These are phyloP conservation scores for Cryptococcus amylolentus DNA, from an alignment of 1,284 basidiomycete species.

Conservation along the genomic window DNA sequence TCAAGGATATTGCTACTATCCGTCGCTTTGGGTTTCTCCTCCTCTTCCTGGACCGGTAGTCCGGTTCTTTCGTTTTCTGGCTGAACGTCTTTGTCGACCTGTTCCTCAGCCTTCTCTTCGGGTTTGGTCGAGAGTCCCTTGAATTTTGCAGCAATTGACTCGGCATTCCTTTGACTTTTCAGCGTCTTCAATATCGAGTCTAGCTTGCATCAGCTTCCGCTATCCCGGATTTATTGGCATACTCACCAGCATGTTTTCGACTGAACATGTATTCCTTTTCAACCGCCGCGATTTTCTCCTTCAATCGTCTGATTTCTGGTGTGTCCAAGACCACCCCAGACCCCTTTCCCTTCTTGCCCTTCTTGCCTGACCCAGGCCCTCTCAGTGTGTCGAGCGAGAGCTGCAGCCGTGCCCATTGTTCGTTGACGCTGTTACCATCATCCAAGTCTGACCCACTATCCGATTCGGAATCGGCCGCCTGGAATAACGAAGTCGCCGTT, in stretches of 20 bases:
- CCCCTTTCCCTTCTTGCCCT: conserved; percentile 43
- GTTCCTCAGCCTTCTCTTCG: no score
- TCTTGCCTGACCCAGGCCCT: conserved; percentile 16
- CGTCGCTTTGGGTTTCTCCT: neutral
- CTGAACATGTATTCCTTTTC: conserved; percentile 73
- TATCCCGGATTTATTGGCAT: no score
- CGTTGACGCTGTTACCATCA: conserved; percentile 54
- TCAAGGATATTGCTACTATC: conserved; percentile 1
- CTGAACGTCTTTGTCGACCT: neutral
- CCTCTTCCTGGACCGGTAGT: neutral
- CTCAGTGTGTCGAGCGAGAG: conserved; percentile 48
- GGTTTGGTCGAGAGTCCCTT: conserved; percentile 43
- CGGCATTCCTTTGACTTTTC: conserved; percentile 57
- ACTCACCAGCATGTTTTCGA: conserved; percentile 58
- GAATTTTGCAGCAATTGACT: conserved; percentile 58
- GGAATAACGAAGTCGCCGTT: conserved; percentile 23
- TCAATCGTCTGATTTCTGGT: conserved; percentile 54
- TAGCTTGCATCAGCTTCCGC: conserved; percentile 23
- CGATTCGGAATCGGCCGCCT: conserved; percentile 26
- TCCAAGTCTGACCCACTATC: conserved; percentile 60
- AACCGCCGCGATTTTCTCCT: conserved; percentile 57
- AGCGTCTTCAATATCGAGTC: conserved; percentile 60
- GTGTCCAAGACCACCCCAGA: conserved; percentile 40
- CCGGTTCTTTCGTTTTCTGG: neutral
- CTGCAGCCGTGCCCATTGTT: conserved; percentile 54